phyloP scores from a whole-genome alignment of 306 rosid species.

The Dicorynia guianensis region DNA sequence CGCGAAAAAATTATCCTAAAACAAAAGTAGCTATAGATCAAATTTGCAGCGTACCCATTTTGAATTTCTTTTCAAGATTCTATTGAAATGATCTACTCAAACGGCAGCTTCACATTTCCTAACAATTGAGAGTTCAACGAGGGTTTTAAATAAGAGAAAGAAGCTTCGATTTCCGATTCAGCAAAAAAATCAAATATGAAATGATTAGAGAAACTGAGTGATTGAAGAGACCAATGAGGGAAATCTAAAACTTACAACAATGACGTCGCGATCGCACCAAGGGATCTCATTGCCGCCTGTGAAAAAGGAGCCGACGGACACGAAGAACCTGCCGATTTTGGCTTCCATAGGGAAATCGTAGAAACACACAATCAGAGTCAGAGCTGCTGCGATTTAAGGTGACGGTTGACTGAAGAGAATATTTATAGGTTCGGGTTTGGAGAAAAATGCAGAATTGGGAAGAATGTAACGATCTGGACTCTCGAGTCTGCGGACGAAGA shows the following conservation, averaged over 20 bases:
- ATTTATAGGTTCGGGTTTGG: constrained; percentile 25
- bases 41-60: background rate
- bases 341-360: constrained; percentile 60
- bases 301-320: constrained; percentile 69
- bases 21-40: background rate
- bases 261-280: constrained; percentile 85
- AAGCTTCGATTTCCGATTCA: background rate
- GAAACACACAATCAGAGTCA: background rate
- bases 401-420: background rate
- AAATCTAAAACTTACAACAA: constrained; percentile 53
- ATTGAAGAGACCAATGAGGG: too few relatives aligned
- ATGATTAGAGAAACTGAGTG: too few relatives aligned
- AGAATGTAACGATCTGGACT: too few relatives aligned
- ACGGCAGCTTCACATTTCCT: background rate
- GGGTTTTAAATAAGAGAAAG: constrained; percentile 15
- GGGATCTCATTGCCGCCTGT: constrained; percentile 81
- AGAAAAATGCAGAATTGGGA: too few relatives aligned
- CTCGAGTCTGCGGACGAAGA: too few relatives aligned
- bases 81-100: background rate
- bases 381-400: background rate
- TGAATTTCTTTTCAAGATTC: background rate
- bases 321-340: constrained; percentile 65
- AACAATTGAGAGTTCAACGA: constrained; percentile 14
- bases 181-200: too few relatives aligned
- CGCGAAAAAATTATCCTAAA: too few relatives aligned